phyloP scores from a whole-genome alignment of 2,329 filamentous ascomycete species.

The Fusarium irregulare region DNA sequence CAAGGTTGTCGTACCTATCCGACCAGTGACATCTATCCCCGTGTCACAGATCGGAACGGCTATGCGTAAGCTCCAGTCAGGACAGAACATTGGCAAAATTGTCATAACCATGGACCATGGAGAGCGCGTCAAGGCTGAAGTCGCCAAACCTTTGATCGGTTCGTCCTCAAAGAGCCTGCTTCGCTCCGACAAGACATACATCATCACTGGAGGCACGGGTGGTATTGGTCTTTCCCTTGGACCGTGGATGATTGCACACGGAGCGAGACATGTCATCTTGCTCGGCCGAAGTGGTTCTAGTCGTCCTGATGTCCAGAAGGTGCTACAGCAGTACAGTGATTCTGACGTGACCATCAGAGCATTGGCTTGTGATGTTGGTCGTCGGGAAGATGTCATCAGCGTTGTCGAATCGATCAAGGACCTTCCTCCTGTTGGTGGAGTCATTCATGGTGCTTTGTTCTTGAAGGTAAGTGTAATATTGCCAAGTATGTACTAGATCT shows the following conservation, averaged over 20 bases:
- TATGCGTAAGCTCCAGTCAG: background rate
- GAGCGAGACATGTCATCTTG: background rate
- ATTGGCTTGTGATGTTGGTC: background rate
- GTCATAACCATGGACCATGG: background rate
- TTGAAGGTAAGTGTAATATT: background rate
- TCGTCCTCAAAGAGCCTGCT: background rate
- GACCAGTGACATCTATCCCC: background rate
- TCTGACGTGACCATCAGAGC: background rate
- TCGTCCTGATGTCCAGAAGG: background rate
- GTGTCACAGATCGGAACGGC: background rate
- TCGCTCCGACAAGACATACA: background rate
- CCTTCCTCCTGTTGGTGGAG: background rate
- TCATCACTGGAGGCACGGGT: constrained; percentile 1
- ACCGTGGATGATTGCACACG: background rate
- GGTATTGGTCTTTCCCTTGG: background rate
- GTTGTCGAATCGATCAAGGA: background rate
- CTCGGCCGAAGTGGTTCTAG: background rate
- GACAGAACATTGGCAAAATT: constrained; percentile 4
- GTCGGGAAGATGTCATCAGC: background rate
- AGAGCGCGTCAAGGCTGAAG: background rate
- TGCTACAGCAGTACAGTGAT: background rate
- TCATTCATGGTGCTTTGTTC: background rate
- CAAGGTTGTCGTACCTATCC: background rate
- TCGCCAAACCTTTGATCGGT: background rate
- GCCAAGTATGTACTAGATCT: fast-evolving